phyloP scores from a whole-genome alignment of 2,329 filamentous ascomycete species.

The Phialophora expanda region DNA sequence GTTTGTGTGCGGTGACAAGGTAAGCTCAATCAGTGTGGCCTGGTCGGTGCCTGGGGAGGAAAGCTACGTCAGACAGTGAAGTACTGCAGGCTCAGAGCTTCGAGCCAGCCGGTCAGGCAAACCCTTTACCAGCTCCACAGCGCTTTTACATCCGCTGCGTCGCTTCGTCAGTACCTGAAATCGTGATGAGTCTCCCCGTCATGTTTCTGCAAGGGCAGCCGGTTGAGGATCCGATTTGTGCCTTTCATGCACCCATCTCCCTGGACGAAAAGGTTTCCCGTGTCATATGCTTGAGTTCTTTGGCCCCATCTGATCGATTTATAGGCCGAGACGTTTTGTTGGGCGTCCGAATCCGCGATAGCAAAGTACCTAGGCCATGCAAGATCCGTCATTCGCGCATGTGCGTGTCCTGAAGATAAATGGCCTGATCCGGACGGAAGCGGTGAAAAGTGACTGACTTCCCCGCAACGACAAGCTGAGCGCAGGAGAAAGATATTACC shows the following conservation, averaged over 20 bases:
- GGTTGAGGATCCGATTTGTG: slow-evolving; percentile 3
- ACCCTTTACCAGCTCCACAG: background rate
- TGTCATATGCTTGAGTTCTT: background rate
- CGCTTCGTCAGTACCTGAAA: slow-evolving; percentile 1
- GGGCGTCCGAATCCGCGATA: slow-evolving; percentile 2
- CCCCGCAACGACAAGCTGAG: background rate
- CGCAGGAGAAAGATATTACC: background rate
- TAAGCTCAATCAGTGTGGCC: background rate
- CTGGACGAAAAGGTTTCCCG: background rate
- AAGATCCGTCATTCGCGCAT: slow-evolving; percentile 1
- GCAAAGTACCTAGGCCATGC: background rate
- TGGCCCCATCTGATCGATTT: background rate
- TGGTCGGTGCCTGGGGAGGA: too few relatives aligned
- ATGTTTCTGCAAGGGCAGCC: slow-evolving; percentile 1
- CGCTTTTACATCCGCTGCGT: background rate
- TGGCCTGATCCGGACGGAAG: slow-evolving; percentile 10
- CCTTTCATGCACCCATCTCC: background rate
- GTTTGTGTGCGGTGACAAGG: background rate
- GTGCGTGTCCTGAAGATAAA: background rate
- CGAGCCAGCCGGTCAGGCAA: background rate
- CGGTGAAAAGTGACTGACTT: slow-evolving; percentile 5
- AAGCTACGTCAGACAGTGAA: background rate
- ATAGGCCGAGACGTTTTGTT: slow-evolving; percentile 1
- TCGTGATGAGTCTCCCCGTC: background rate
- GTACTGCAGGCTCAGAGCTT: background rate